phyloP scores from a whole-genome alignment of 2,329 filamentous ascomycete genomes.

The Microthyrium microscopicum region DNA sequence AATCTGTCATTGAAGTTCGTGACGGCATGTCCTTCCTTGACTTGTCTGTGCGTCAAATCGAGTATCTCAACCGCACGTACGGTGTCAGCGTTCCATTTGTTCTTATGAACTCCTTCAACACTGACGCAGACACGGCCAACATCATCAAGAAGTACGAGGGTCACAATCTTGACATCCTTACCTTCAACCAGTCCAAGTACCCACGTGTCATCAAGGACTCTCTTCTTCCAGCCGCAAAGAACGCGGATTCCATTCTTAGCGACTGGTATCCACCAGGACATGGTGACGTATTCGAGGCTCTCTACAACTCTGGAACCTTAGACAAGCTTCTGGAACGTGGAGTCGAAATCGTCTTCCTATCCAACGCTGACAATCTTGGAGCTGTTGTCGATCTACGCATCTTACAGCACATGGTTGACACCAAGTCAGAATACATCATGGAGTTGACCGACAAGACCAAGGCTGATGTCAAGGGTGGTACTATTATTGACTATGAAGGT shows the following conservation, averaged over 20 bases:
- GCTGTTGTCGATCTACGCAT: conserved; percentile 96
- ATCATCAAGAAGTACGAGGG: conserved; percentile 99
- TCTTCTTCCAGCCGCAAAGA: conserved; percentile 85
- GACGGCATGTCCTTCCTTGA: conserved; percentile 99
- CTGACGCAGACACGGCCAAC: conserved; percentile 88
- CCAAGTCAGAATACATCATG: conserved; percentile 97
- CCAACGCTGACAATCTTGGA: conserved; percentile 97
- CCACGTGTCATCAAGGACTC: conserved; percentile 98
- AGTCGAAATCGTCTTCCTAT: conserved; percentile 95
- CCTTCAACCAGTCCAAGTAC: conserved; percentile 99
- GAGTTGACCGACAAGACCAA: conserved; percentile 99
- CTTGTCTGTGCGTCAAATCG: conserved; percentile 94
- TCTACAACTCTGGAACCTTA: conserved; percentile 97
- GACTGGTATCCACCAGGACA: conserved; percentile 99
- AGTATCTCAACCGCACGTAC: conserved; percentile 97
- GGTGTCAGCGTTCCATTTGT: conserved; percentile 94
- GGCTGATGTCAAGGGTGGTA: conserved; percentile 99
- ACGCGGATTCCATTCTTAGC: conserved; percentile 67
- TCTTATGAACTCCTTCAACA: conserved; percentile 99
- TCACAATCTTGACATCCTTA: conserved; percentile 98
- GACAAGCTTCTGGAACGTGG: conserved; percentile 91
- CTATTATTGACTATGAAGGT: conserved; percentile 98
- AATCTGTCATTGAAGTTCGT: conserved; percentile 98
- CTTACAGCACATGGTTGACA: conserved; percentile 98
- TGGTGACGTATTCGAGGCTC: conserved; percentile 98